These are phyloP conservation scores for Paramarasmius palmivorus DNA, from an alignment of 1,284 basidiomycete genomes.

Conservation along the genomic window DNA sequence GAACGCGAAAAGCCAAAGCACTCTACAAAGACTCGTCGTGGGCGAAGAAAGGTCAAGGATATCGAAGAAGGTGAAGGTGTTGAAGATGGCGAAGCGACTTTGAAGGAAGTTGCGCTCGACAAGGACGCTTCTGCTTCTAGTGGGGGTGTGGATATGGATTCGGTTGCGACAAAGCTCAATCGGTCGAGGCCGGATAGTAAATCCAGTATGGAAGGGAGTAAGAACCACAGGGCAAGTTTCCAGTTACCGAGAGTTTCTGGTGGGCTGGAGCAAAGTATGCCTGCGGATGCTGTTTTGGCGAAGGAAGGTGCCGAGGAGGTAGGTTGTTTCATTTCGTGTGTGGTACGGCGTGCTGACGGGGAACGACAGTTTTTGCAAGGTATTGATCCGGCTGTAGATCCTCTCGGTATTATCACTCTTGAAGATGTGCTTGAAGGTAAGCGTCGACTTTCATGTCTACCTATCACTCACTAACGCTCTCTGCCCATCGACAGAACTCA, in stretches of 20 bases:
- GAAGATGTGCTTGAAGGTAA: slow-evolving; percentile 90
- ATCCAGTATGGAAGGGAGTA: slow-evolving; percentile 16
- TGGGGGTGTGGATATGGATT: not conserved
- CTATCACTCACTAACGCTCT: slow-evolving; percentile 1
- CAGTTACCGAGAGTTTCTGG: slow-evolving; percentile 37
- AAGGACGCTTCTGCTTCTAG: slow-evolving; percentile 6
- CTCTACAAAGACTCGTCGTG: slow-evolving; percentile 22
- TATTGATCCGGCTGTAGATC: slow-evolving; percentile 73
- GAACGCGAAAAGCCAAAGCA: slow-evolving; percentile 29
- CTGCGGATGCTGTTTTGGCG: slow-evolving; percentile 77
- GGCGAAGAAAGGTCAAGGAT: slow-evolving; percentile 25
- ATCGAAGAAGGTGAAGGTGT: slow-evolving; percentile 30
- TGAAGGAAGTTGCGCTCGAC: slow-evolving; percentile 27
- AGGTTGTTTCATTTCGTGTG: slow-evolving; percentile 17
- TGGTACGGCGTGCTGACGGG: not conserved
- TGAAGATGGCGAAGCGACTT: slow-evolving; percentile 33
- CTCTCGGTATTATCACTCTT: slow-evolving; percentile 89
- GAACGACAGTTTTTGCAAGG: slow-evolving; percentile 65
- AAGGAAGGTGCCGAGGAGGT: slow-evolving; percentile 72
- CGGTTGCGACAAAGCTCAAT: not conserved
- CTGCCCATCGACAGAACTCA: slow-evolving; percentile 67
- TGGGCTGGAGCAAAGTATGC: slow-evolving; percentile 73
- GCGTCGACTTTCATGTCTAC: slow-evolving; percentile 13
- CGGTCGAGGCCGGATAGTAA: not conserved
- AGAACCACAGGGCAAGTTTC: slow-evolving; percentile 42